Evolutionary conservation across 2,329 filamentous ascomycete species (phyloP).

Genomic region (Hortaea sp.): DNA sequence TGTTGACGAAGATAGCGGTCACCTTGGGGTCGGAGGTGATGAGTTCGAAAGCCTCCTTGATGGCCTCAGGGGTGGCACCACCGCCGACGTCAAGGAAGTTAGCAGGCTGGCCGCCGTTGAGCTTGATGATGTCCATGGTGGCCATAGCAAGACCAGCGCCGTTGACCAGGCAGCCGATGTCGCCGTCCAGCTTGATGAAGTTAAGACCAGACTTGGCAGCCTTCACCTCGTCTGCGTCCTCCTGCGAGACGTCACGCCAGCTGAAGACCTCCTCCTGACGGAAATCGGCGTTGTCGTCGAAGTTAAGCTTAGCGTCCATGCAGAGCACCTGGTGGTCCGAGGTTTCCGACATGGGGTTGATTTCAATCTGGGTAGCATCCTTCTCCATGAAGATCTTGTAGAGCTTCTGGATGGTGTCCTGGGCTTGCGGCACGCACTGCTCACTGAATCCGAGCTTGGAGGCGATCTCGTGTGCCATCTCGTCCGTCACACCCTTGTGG

Average conservation of each 20-base stretch:
- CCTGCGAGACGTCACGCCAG: slow-evolving; percentile 89
- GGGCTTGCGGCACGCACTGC: slow-evolving; percentile 92
- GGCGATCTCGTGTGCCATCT: slow-evolving; percentile 82
- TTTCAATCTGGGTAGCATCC: slow-evolving; percentile 98
- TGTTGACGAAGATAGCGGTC: slow-evolving; percentile 98
- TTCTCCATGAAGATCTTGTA: slow-evolving; percentile 98
- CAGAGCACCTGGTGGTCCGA: slow-evolving; percentile 96
- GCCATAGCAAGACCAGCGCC: slow-evolving; percentile 98
- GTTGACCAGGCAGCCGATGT: slow-evolving; percentile 98
- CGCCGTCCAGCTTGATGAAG: slow-evolving; percentile 99
- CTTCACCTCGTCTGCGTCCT: slow-evolving; percentile 95
- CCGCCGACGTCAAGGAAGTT: slow-evolving; percentile 99
- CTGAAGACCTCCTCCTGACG: slow-evolving; percentile 92
- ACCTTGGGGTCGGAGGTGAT: slow-evolving; percentile 99
- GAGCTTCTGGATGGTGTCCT: slow-evolving; percentile 94
- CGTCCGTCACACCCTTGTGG: slow-evolving; percentile 87
- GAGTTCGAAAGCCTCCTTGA: slow-evolving; percentile 94
- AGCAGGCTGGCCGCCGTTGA: slow-evolving; percentile 89
- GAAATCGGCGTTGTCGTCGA: slow-evolving; percentile 98
- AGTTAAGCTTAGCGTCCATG: slow-evolving; percentile 98
- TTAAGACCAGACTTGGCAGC: slow-evolving; percentile 89
- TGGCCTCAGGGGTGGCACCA: slow-evolving; percentile 91
- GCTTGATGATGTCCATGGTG: slow-evolving; percentile 99
- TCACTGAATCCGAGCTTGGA: slow-evolving; percentile 92
- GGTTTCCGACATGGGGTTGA: slow-evolving; percentile 97